Evolutionary conservation across 2,329 filamentous ascomycete genomes (phyloP).

Genomic region (Nothophoma quercina): DNA sequence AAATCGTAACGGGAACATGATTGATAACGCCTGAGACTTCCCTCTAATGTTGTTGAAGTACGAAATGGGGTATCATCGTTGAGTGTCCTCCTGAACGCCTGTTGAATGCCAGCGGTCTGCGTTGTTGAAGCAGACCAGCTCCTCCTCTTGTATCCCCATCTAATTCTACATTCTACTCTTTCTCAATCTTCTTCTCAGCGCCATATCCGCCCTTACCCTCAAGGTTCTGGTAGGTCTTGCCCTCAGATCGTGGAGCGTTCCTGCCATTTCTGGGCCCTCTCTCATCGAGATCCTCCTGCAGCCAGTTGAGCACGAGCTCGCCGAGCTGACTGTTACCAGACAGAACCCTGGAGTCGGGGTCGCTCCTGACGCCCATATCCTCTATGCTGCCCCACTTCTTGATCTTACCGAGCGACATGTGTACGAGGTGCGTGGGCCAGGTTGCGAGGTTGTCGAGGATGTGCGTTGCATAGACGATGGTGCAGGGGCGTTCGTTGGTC

Average conservation of each 20-base stretch:
- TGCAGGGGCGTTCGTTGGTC: slow-evolving; percentile 82
- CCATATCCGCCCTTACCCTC: slow-evolving; percentile 72
- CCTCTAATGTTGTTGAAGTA: slow-evolving; percentile 39
- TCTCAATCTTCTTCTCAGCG: slow-evolving; percentile 55
- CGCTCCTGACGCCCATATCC: slow-evolving; percentile 61
- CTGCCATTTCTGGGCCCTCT: slow-evolving; percentile 76
- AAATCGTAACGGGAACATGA: no score
- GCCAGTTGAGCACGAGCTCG: slow-evolving; percentile 86
- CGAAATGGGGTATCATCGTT: slow-evolving; percentile 49
- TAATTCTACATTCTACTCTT: neutral
- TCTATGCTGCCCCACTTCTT: slow-evolving; percentile 84
- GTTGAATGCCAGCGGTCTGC: slow-evolving; percentile 23
- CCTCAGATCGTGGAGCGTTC: slow-evolving; percentile 59
- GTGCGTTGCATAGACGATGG: slow-evolving; percentile 96
- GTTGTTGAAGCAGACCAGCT: slow-evolving; percentile 37
- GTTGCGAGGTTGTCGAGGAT: slow-evolving; percentile 93
- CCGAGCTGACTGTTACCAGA: slow-evolving; percentile 84
- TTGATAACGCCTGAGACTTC: no score
- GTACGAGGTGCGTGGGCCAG: slow-evolving; percentile 95
- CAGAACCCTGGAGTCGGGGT: slow-evolving; percentile 40
- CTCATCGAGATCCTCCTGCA: slow-evolving; percentile 79
- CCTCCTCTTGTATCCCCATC: neutral
- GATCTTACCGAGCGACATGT: slow-evolving; percentile 89
- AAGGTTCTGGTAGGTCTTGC: slow-evolving; percentile 67
- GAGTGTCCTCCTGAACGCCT: slow-evolving; percentile 39